Percentiles rank a stretch among this genome's conserved stretches.
phyloP scores from a whole-genome alignment of 768 basidiomycete genomes.

The Hericium erinaceus region DNA sequence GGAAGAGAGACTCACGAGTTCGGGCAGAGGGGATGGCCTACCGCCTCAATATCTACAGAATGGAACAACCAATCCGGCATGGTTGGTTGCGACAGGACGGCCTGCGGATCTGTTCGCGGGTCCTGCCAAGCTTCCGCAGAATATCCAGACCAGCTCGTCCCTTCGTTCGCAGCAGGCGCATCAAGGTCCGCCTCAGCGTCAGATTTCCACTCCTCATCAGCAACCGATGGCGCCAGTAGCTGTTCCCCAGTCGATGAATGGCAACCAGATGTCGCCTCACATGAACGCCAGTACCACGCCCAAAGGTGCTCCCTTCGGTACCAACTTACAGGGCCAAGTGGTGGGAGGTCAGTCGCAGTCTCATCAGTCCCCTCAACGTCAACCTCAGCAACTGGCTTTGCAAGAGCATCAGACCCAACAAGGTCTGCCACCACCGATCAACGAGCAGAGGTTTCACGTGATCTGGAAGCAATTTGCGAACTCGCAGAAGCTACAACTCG shows the following conservation, averaged over 20 bases:
- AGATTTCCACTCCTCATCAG: not conserved
- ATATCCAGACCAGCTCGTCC: not conserved
- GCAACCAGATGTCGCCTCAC: not conserved
- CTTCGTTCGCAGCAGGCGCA: not conserved
- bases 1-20: not conserved
- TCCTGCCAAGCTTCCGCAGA: not conserved
- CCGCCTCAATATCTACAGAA: conserved; percentile 1
- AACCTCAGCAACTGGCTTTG: not conserved
- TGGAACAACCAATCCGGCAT: conserved; percentile 1
- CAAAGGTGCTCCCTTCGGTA: not conserved
- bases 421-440: not conserved
- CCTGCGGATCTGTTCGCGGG: not conserved
- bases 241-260: not conserved
- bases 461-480: not conserved
- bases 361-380: not conserved
- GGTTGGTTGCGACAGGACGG: not conserved
- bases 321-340: not conserved
- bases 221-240: not conserved
- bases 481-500: not conserved
- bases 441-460: not conserved
- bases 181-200: not conserved
- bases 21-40: not conserved
- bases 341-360: not conserved
- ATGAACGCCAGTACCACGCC: not conserved
- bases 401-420: not conserved